Conservation (phyloP, 768 basidiomycete genomes). For the Strobilomyces echinocephalus region DNA sequence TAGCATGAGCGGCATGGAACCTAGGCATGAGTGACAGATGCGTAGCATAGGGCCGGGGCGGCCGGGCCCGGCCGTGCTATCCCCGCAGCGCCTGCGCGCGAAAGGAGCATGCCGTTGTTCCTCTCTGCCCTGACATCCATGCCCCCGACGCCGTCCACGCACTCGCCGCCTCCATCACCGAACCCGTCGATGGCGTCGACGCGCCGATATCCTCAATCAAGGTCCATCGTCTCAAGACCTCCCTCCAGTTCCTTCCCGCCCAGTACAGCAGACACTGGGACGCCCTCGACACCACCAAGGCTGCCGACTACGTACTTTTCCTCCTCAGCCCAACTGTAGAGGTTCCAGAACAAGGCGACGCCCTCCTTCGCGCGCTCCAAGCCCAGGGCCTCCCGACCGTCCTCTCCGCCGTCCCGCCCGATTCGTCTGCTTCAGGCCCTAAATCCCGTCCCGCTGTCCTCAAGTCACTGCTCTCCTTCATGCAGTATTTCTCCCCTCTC, state of each 20-base stretch:
- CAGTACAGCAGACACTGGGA: slow-evolving; percentile 69
- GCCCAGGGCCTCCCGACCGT: slow-evolving; percentile 87
- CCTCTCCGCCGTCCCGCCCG: slow-evolving; percentile 65
- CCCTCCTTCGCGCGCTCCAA: slow-evolving; percentile 80
- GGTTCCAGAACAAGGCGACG: slow-evolving; percentile 83
- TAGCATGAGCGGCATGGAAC: no score
- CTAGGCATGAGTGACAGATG: no score
- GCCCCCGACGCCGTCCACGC: slow-evolving; percentile 47
- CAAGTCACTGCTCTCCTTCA: slow-evolving; percentile 90
- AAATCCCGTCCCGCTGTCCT: slow-evolving; percentile 66
- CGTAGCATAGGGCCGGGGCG: no score
- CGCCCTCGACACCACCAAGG: slow-evolving; percentile 79
- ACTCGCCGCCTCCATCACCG: slow-evolving; percentile 58
- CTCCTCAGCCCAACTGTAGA: slow-evolving; percentile 77
- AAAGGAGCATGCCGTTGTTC: slow-evolving; percentile 86
- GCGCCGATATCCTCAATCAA: slow-evolving; percentile 54
- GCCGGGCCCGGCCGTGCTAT: no score
- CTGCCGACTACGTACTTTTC: slow-evolving; percentile 89
- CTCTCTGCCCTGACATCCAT: slow-evolving; percentile 66
- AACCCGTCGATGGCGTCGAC: slow-evolving; percentile 26
- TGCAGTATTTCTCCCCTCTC: slow-evolving; percentile 88
- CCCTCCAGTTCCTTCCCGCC: slow-evolving; percentile 79
- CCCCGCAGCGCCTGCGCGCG: no score
- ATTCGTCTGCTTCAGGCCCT: slow-evolving; percentile 42
- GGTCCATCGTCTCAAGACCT: slow-evolving; percentile 87